Percentiles rank a stretch among this genome's conserved stretches.
Evolutionary conservation across 2,329 filamentous ascomycete genomes (phyloP).

Genomic region (Talaromyces sp.): DNA sequence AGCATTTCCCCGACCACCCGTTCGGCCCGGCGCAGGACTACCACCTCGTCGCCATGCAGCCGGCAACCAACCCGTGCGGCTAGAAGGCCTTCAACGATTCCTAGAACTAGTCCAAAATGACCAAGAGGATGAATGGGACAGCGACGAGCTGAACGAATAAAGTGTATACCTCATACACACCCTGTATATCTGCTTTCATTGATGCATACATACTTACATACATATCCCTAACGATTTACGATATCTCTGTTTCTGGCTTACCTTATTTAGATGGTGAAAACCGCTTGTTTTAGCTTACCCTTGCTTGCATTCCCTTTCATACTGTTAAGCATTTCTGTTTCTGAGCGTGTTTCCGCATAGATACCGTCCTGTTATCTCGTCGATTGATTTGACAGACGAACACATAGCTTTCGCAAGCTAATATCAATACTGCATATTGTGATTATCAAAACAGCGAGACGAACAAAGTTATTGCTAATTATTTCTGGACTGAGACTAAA

Average conservation of each 20-base stretch:
- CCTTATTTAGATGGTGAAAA: not conserved
- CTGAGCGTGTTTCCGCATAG: constrained; percentile 3
- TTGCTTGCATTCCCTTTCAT: not conserved
- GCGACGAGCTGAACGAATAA: constrained; percentile 52
- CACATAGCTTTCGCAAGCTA: constrained; percentile 6
- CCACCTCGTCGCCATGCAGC: constrained; percentile 15
- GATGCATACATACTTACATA: not conserved
- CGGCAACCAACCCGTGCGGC: constrained; percentile 21
- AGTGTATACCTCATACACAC: not conserved
- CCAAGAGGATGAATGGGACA: constrained; percentile 58
- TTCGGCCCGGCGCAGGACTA: constrained; percentile 13
- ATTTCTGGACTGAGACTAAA: not conserved
- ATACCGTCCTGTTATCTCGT: not conserved
- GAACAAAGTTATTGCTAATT: too few species aligned
- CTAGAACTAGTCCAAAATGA: constrained; percentile 51
- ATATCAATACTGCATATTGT: not conserved
- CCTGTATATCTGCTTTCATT: not conserved
- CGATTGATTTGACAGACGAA: not conserved
- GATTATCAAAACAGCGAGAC: not conserved
- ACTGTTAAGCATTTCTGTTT: not conserved
- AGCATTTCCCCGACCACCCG: constrained; percentile 19
- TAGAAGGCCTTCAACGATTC: constrained; percentile 49
- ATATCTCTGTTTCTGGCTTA: not conserved
- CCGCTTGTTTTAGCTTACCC: not conserved
- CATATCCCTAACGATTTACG: not conserved